Conservation (phyloP, 2,329 filamentous ascomycete genomes). For the Penicillium italicum region DNA sequence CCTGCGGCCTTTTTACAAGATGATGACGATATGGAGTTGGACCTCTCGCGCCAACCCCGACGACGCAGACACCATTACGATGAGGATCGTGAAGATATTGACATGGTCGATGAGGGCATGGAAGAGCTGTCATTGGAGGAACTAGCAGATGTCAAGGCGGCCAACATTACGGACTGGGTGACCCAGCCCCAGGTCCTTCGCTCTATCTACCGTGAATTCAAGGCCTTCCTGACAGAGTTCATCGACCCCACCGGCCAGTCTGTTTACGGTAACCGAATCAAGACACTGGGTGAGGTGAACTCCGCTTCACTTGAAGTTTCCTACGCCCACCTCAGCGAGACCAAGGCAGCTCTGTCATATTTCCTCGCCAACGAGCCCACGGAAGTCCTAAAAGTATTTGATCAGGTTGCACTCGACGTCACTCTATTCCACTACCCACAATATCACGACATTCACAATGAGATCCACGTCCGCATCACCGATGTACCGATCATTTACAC, state of each 20-base stretch:
- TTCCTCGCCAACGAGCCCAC: conserved; percentile 92
- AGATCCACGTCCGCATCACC: conserved; percentile 95
- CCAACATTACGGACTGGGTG: conserved; percentile 93
- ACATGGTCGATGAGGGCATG: conserved; percentile 91
- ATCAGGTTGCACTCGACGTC: conserved; percentile 94
- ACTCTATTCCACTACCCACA: conserved; percentile 94
- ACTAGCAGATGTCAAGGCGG: conserved; percentile 86
- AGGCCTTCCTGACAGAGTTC: conserved; percentile 93
- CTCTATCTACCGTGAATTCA: conserved; percentile 95
- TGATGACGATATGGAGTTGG: conserved; percentile 79
- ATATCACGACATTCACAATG: conserved; percentile 94
- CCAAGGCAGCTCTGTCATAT: conserved; percentile 90
- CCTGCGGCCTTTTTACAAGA: conserved; percentile 62
- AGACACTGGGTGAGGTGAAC: conserved; percentile 94
- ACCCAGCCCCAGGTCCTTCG: conserved; percentile 83
- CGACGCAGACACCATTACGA: conserved; percentile 87
- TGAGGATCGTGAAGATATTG: conserved; percentile 83
- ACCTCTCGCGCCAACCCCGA: conserved; percentile 80
- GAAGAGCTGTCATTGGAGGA: conserved; percentile 90
- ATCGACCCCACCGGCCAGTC: conserved; percentile 85
- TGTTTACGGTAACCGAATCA: conserved; percentile 90
- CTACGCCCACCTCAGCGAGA: conserved; percentile 83
- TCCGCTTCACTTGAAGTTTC: conserved; percentile 95
- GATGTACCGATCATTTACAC: conserved; percentile 94
- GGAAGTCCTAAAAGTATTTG: conserved; percentile 95